Evolutionary conservation across 768 basidiomycete species (phyloP), one percentile per base, ranked within the genome.

Genomic region (Serendipita sp.): DNA sequence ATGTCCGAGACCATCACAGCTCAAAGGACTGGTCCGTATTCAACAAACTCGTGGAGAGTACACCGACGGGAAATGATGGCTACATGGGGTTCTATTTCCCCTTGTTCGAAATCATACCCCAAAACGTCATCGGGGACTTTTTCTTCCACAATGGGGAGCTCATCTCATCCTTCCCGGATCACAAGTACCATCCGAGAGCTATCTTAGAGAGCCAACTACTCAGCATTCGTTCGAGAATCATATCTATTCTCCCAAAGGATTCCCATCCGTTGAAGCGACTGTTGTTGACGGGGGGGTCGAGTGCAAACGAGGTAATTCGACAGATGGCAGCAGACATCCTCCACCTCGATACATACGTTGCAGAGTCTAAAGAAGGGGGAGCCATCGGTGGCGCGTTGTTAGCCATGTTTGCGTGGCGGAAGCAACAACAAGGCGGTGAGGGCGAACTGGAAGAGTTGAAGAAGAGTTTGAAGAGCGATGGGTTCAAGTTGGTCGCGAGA

Each of bases 161-260:
- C 1, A 69, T 74, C 22, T 66, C 67, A 26, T 65, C 71, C 42
- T 72, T 81, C 14, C 81, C 81, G 0, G 67, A 67, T 9, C 65
- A 71, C 11, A 58, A 58, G 16, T 75, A 79, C 1, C 84, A 89
- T 68, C 80, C 88, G 17, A 82, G 87, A 28, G 84, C 86, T 16
- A 85, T 93, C 64, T 74, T 93, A 63, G 88, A 91, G 71, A 88
- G 88, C 0, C 90, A 93, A 69, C 81, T 94, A 68, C 75, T 93
- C 62, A 88, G 86, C 22, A 90, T 92, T 72, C 78, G 81, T 58
- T 82, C 83, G 17, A 80, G 89, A 48, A 80, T 90, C 31, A 75
- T 76, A 3, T 81, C 80, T 5, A 87, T 91, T 67, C 74, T 90
- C 4, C 83, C 85, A 0, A 72, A 76, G 13, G 43, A 45, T 34